Evolutionary conservation across 2,329 filamentous ascomycete genomes (phyloP).

Genomic region (Beauveria medogensis): DNA sequence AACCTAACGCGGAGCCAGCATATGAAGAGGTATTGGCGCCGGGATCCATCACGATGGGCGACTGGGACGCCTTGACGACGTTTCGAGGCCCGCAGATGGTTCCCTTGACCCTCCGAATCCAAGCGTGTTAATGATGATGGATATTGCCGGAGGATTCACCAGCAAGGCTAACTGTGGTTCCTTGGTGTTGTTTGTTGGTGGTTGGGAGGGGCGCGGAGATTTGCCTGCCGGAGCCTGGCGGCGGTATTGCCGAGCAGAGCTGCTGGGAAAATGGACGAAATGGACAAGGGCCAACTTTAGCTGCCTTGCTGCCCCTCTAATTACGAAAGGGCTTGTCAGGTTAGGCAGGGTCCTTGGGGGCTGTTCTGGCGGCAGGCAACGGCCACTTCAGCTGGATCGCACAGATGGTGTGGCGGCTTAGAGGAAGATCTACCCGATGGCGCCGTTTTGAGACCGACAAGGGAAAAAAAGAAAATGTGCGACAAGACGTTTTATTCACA

Average conservation of each 20-base stretch:
- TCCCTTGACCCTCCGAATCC: neutral
- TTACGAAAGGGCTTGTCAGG: neutral
- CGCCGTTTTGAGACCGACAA: neutral
- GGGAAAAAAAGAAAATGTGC: neutral
- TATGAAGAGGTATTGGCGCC: conserved; percentile 1
- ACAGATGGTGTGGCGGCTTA: neutral
- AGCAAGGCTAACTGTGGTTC: conserved; percentile 1
- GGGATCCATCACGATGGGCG: neutral
- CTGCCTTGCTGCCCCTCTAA: too few relatives aligned
- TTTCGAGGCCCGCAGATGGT: neutral
- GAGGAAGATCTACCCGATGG: neutral
- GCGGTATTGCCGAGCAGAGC: neutral
- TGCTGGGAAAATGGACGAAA: neutral
- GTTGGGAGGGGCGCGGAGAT: conserved; percentile 1
- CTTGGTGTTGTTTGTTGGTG: conserved; percentile 1
- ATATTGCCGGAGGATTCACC: neutral
- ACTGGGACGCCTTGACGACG: neutral
- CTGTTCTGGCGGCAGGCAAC: neutral
- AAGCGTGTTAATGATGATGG: neutral
- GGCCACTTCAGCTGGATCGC: neutral
- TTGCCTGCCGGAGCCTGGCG: neutral
- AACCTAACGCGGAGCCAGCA: neutral
- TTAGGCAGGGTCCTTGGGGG: neutral
- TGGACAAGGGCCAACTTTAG: too few relatives aligned
- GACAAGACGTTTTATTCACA: neutral